Percentiles rank a stretch among this genome's conserved stretches.
Evolutionary conservation across 2,329 filamentous ascomycete genomes (phyloP).

Genomic region (Xylariaceae sp.): DNA sequence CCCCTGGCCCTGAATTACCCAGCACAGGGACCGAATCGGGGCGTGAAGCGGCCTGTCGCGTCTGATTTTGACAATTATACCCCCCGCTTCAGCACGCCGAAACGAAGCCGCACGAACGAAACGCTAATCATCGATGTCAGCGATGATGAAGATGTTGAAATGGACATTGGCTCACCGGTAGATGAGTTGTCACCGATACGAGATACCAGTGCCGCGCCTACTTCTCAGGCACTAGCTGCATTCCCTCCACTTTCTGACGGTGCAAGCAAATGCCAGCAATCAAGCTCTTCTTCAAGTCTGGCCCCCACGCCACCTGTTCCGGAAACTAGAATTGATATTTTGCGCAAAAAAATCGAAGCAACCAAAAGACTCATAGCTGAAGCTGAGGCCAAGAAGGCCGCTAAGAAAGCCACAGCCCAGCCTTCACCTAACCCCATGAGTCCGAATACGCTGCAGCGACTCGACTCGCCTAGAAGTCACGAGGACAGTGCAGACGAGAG

Average conservation of each 20-base stretch:
- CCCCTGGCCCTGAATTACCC: slow-evolving; percentile 14
- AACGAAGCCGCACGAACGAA: slow-evolving; percentile 50
- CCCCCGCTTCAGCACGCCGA: slow-evolving; percentile 37
- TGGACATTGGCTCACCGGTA: slow-evolving; percentile 57
- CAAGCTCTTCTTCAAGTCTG: slow-evolving; percentile 36
- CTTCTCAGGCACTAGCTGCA: slow-evolving; percentile 36
- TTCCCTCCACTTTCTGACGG: slow-evolving; percentile 42
- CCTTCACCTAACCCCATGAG: slow-evolving; percentile 23
- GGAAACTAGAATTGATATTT: slow-evolving; percentile 27
- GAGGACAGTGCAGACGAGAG: slow-evolving; percentile 11
- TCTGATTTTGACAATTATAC: slow-evolving; percentile 63
- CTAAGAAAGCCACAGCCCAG: slow-evolving; percentile 22
- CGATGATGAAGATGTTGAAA: slow-evolving; percentile 63
- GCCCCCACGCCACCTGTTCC: slow-evolving; percentile 33
- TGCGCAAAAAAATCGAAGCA: slow-evolving; percentile 50
- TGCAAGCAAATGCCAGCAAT: slow-evolving; percentile 35
- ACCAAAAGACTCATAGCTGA: slow-evolving; percentile 56
- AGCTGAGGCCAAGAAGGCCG: slow-evolving; percentile 48
- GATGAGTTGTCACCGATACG: slow-evolving; percentile 35
- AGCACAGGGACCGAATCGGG: slow-evolving; percentile 27
- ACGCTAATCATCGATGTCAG: slow-evolving; percentile 78
- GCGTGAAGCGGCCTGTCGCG: slow-evolving; percentile 57
- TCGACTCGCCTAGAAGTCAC: slow-evolving; percentile 13
- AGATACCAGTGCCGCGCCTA: slow-evolving; percentile 27
- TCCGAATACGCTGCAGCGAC: slow-evolving; percentile 13